Evolutionary conservation across 2,329 filamentous ascomycete genomes (phyloP).

Genomic region (Basipetospora sp.): DNA sequence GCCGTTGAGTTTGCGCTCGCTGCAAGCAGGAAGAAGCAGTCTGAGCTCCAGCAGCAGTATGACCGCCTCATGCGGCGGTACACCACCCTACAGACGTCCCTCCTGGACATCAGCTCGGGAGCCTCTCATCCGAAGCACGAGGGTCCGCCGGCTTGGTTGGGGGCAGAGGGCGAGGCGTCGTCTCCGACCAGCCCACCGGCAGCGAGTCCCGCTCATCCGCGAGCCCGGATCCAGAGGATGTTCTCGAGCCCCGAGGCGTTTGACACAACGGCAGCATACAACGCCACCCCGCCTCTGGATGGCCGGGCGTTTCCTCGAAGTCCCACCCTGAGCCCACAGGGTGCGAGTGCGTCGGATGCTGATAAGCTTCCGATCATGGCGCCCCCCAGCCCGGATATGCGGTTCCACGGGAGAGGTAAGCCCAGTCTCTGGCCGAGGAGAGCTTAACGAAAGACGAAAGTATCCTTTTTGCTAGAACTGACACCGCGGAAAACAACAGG

Average conservation of each 20-base stretch:
- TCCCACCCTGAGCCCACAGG: not conserved
- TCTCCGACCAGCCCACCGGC: not conserved
- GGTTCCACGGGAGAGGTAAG: constrained; percentile 33
- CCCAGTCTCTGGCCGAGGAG: too few species aligned
- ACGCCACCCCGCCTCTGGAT: constrained; percentile 20
- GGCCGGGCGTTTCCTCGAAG: too few species aligned
- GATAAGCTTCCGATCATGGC: not conserved
- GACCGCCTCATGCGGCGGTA: constrained; percentile 35
- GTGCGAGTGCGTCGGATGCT: constrained; percentile 8
- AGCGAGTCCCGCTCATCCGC: constrained; percentile 20
- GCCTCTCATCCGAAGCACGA: not conserved
- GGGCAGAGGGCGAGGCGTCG: constrained; percentile 9
- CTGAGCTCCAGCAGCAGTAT: constrained; percentile 38
- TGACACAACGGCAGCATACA: constrained; percentile 22
- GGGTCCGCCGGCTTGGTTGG: constrained; percentile 2
- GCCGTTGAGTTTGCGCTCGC: constrained; percentile 31
- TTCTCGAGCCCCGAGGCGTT: constrained; percentile 29
- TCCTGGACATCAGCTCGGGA: constrained; percentile 28
- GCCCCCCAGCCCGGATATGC: constrained; percentile 18
- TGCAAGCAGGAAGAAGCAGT: constrained; percentile 37
- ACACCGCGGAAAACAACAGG: too few species aligned
- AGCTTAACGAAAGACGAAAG: too few species aligned
- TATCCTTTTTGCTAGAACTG: too few species aligned
- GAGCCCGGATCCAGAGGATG: constrained; percentile 21
- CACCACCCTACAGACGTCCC: constrained; percentile 33